Evolutionary conservation across 257 asterid genomes (phyloP), one percentile per base, ranked within the genome.

Genomic region (Galeopsis tetrahit): DNA sequence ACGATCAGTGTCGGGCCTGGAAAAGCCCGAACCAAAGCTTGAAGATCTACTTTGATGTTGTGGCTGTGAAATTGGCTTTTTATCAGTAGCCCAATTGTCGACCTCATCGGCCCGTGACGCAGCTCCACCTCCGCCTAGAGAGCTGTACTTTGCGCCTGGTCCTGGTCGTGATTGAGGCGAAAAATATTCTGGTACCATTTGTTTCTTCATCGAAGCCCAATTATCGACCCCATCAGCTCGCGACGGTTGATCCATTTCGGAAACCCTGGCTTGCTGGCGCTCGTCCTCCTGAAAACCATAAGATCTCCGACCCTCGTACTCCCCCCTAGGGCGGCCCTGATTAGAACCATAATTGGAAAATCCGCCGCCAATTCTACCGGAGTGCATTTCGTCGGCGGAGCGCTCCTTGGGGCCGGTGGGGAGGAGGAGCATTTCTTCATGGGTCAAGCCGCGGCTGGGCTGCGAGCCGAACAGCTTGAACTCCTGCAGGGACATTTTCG

Each of bases 351-450:
- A 95, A 70, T 71, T 84, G 2, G 96, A 82, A 72, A 95, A 95
- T 65, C 99, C 99, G 2, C 98, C 96, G 21, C 97, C 97, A 7
- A 83, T 80, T 13, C 96, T 75, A 4, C 88, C 93, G 66, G 73
- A 55, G 83, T 82, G 90, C 88, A 86, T 86, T 72, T 92, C 99
- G 3, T 87, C 97, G 2, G 90, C 63, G 8, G 86, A 81, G 1
- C 98, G 96, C 77, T 92, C 96, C 75, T 84, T 92, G 2, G 99
- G 99, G 14, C 94, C 91, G 15, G 98, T 95, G 2, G 99, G 99
- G 2, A 95, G 92, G 6, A 82, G 88, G 46, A 90, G 75, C 92
- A 90, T 86, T 78, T 90, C 98, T 7, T 88, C 94, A 1, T 71
- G 83, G 31, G 93, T 90, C 66, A 86, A 78, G 7, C 92, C 88